A percentile compares a stretch with the other conserved stretches of the same genome.
phyloP scores from a whole-genome alignment of 257 asterid species.

The Solanum rostratum region DNA sequence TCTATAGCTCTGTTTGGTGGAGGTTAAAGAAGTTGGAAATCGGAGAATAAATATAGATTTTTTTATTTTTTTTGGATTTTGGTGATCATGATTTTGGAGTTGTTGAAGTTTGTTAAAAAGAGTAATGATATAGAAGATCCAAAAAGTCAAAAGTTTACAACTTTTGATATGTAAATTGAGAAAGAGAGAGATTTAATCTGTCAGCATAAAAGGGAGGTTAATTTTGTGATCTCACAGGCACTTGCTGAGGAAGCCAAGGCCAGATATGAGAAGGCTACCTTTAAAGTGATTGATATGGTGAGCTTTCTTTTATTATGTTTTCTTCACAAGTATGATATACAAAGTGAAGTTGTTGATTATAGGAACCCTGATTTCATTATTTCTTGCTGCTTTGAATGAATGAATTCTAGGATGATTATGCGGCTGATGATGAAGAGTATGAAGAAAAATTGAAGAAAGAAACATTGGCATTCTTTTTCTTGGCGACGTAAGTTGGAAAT shows the following conservation, averaged over 20 bases:
- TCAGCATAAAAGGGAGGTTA: not conserved
- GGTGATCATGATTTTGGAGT: not conserved
- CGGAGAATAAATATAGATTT: not conserved
- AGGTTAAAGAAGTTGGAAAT: not conserved
- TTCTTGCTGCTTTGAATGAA: conserved; percentile 2
- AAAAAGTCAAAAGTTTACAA: not conserved
- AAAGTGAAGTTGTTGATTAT: not conserved
- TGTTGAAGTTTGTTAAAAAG: not conserved
- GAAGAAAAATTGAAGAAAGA: conserved; percentile 91
- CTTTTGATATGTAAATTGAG: not conserved
- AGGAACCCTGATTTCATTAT: not conserved
- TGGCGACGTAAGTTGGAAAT: conserved; percentile 73
- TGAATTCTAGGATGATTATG: conserved; percentile 79
- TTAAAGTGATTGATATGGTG: conserved; percentile 76
- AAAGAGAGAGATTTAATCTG: not conserved
- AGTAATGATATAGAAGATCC: not conserved
- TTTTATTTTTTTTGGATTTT: not conserved
- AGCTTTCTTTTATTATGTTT: conserved; percentile 1
- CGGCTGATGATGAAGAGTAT: conserved; percentile 89
- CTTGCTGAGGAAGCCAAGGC: conserved; percentile 93
- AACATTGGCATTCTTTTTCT: conserved; percentile 61
- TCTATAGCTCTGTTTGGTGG: not conserved
- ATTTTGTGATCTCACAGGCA: conserved; percentile 38
- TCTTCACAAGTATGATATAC: not conserved
- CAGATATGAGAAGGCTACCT: conserved; percentile 68